Evolutionary conservation across 1,284 basidiomycete genomes (phyloP), one percentile per base, ranked within the genome.

Genomic region (Fomes fomentarius): DNA sequence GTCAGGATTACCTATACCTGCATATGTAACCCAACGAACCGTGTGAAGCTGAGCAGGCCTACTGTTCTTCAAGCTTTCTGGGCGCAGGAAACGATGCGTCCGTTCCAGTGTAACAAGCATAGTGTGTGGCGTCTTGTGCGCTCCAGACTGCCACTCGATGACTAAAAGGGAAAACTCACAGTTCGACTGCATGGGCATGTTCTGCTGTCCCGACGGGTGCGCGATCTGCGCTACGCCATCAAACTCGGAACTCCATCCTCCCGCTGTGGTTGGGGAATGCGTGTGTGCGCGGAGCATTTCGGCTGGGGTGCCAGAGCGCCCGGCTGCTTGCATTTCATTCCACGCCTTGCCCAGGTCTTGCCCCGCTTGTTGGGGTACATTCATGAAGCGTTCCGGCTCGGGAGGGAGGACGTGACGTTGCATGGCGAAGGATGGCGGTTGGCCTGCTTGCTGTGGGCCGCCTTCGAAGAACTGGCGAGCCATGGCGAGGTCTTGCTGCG

Each of bases 381-480:
- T 56, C 26, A 71, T 57, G 50, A 71, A 73, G 35, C 54, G 56
- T 17, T 74, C 65, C 39, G 81, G 62, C 30, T 80, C 76, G 1
- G 68, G 63, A n/a, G 72, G 74, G 19, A 69, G 61, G 31, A 76
- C 68, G 49, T 69, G 59, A 61, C 70, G 58, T 57, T 74, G 30
- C 50, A 66, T 58, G 39, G 70, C 50, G 48, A 70, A 66, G 43
- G 70, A 57, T 26, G 71, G 64, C 1, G 63, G 64, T 19, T 70
- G 61, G 14, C 46, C 52, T 0, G 66, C 63, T 33, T 73, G 63
- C n/a, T 65, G 66, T 17, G 68, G 62, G 50, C 74, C 74, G 22
- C 72, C 72, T 52, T 87, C 81, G 64, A 93, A 93, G 71, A 93
- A 93, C 57, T 89, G 88, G 35, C 85, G 83, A 24, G 90, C 90